Evolutionary conservation across 192 early-diverging fungal species (phyloP).

Genomic region (Dispira simplex): DNA sequence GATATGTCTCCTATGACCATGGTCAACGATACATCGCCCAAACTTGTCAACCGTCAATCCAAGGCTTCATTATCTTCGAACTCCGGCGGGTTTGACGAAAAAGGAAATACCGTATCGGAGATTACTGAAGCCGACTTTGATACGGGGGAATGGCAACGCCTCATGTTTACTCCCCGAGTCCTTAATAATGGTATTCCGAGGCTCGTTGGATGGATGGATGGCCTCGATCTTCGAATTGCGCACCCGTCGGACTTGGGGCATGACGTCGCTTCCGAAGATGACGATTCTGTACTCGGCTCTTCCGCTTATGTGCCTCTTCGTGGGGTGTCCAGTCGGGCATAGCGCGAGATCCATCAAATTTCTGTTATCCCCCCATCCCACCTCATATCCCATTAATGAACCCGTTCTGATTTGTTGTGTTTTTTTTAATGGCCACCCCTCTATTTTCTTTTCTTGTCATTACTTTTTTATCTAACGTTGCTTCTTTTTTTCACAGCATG

Average conservation of each 20-base stretch:
- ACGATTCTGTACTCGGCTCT: too few relatives aligned
- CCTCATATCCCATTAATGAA: too few relatives aligned
- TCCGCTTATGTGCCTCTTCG: too few relatives aligned
- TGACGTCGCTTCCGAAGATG: too few relatives aligned
- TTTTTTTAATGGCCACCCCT: too few relatives aligned
- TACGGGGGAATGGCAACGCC: background rate
- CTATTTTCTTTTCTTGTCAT: too few relatives aligned
- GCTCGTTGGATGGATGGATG: slow-evolving; percentile 10
- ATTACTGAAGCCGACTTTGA: background rate
- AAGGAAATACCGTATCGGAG: background rate
- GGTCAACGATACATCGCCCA: background rate
- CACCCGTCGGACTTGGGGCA: background rate
- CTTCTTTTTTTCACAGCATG: too few relatives aligned
- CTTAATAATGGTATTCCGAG: slow-evolving; percentile 10
- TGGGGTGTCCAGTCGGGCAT: too few relatives aligned
- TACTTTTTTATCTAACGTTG: too few relatives aligned
- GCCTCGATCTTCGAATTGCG: slow-evolving; percentile 3
- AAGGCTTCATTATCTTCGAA: background rate
- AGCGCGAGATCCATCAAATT: too few relatives aligned
- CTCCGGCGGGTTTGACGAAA: background rate
- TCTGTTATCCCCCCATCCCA: too few relatives aligned
- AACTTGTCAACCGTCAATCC: background rate
- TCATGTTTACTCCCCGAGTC: slow-evolving; percentile 3
- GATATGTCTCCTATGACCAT: background rate
- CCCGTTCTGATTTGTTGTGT: too few relatives aligned